Base-by-base conservation (phyloP, 208 protist genomes). In the Novymonas esmeraldas region DNA sequence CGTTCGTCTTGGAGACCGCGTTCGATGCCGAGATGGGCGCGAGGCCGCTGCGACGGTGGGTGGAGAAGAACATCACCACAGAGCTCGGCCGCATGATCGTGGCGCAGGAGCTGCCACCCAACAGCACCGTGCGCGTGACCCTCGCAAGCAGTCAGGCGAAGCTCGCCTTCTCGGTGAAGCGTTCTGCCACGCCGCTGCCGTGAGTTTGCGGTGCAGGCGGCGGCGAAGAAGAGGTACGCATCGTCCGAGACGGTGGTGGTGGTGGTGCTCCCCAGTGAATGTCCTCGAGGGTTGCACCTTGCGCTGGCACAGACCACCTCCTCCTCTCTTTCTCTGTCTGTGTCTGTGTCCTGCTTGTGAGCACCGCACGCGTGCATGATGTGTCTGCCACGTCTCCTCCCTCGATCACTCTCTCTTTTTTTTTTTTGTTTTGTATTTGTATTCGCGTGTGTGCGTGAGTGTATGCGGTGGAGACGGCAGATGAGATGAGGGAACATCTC, bases 11-110 rank as follows among this genome's bases (percentile, higher is more conserved):
- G 18, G 66, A 86, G 45, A 49, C 81, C 3, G 66, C 79, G 13
- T 97, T 84, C 69, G 90, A 96, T 62, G 66, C 85, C 9, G 90
- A 93, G 45, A 97, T 97, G 87, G 95, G 95, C 28, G 95, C 95
- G 6, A 84, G 95, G 3, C 95, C 93, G 24, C 69, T 98, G 28
- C 85, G 87, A 10, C 82, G 93, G 11, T 97, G 89, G 82, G 65
- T 98, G 24, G 87, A 98, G 70, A 89, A 92, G 61, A 67, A 95
- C 73, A 79, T 98, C 48, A 89, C 89, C 11, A 97, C 95, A 6
- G 84, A 94, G 69, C 55, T 98, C 18, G 89, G 87, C 51, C 84
- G 86, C 39, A 89, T 96, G 83, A 89, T 97, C 45, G 80, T 98
- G 36, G 31, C 77, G 28, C 72, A 92, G 51, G 77, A 95, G 72